These are phyloP conservation scores for Trichoderma guizhouense DNA, from an alignment of 2,329 filamentous ascomycete species.

Conservation along the genomic window DNA sequence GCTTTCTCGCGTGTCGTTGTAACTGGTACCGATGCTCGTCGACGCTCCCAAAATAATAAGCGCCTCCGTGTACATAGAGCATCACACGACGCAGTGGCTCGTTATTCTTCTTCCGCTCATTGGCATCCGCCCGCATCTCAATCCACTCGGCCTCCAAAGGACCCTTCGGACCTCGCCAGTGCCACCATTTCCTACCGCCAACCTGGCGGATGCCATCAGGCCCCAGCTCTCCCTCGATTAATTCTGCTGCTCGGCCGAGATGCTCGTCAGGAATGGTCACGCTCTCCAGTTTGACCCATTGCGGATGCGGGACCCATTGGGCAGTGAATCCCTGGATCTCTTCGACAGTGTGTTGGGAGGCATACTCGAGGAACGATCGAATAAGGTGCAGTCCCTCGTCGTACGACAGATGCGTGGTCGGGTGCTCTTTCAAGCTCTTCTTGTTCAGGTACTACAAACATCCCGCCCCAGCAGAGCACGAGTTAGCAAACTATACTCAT, in stretches of 20 bases:
- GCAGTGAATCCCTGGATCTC: slow-evolving; percentile 87
- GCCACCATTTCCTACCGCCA: slow-evolving; percentile 85
- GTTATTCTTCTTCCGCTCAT: slow-evolving; percentile 61
- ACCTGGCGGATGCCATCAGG: slow-evolving; percentile 68
- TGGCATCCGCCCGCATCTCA: slow-evolving; percentile 78
- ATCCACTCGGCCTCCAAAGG: slow-evolving; percentile 87
- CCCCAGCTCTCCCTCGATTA: slow-evolving; percentile 73
- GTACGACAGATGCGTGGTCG: slow-evolving; percentile 88
- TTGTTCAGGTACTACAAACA: slow-evolving; percentile 73
- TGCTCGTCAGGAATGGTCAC: slow-evolving; percentile 62
- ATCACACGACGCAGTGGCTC: slow-evolving; percentile 72
- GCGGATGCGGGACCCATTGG: slow-evolving; percentile 86
- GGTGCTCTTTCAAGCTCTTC: slow-evolving; percentile 70
- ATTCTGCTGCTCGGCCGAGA: slow-evolving; percentile 61
- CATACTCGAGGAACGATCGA: slow-evolving; percentile 78
- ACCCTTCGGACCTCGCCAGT: slow-evolving; percentile 69
- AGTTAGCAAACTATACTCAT: not conserved
- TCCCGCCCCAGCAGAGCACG: not conserved
- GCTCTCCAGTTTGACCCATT: slow-evolving; percentile 79
- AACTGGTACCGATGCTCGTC: slow-evolving; percentile 98
- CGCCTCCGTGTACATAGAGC: slow-evolving; percentile 91
- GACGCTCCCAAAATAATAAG: slow-evolving; percentile 92
- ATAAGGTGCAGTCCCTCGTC: slow-evolving; percentile 88
- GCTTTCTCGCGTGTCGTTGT: slow-evolving; percentile 89
- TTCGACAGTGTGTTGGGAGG: slow-evolving; percentile 86